A percentile compares a stretch with the other conserved stretches of the same genome.
Conservation (phyloP, 257 asterid genomes). For the Przewalskia tangutica region DNA sequence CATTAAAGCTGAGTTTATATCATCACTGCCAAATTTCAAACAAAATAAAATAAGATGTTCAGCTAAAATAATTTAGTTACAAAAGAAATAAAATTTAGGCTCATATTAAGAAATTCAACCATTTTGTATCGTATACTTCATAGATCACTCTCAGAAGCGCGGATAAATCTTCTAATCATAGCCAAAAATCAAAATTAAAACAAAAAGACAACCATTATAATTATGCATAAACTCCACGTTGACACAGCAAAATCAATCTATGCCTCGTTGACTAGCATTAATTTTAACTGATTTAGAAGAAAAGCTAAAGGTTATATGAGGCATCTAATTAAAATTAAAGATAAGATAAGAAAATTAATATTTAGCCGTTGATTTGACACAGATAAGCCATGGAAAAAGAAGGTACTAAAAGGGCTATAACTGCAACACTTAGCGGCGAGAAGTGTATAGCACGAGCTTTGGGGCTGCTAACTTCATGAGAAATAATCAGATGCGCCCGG, state of each 20-base stretch:
- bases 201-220: not conserved
- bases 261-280: constrained; percentile 4
- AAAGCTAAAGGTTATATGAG: constrained; percentile 7
- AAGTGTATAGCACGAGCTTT: not conserved
- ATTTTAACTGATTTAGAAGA: not conserved
- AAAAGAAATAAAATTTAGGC: constrained; percentile 16
- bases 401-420: not conserved
- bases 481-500: not conserved
- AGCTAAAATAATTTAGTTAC: no score
- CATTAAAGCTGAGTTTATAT: constrained; percentile 51
- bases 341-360: not conserved
- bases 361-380: constrained; percentile 11
- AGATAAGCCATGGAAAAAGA: not conserved
- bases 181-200: constrained; percentile 17
- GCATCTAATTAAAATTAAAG: not conserved
- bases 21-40: constrained; percentile 40
- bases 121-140: constrained; percentile 44
- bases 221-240: not conserved
- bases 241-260: not conserved
- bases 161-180: constrained; percentile 52
- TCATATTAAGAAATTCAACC: constrained; percentile 95
- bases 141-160: constrained; percentile 71
- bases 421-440: constrained; percentile 8
- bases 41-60: no score
- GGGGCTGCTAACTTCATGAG: constrained; percentile 7